Evolutionary conservation across 2,329 filamentous ascomycete genomes (phyloP).

Genomic region (Lojkania enalia): DNA sequence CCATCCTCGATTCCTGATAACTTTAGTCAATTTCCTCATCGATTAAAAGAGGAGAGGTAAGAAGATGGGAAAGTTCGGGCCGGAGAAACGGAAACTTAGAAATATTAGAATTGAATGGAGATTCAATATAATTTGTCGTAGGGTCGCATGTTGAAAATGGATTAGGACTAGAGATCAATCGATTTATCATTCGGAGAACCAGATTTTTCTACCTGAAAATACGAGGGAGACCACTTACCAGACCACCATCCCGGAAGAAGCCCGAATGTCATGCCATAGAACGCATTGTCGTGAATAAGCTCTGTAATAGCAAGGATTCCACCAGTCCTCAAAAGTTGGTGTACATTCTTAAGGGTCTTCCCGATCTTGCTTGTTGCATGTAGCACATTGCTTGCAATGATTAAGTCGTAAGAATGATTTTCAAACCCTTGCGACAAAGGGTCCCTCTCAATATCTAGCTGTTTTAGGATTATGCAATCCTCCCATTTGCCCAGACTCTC

Average conservation of each 20-base stretch:
- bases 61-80: too few relatives aligned
- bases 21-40: background rate
- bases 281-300: conserved; percentile 13
- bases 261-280: conserved; percentile 1
- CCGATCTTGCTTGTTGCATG: conserved; percentile 12
- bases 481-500: conserved; percentile 1
- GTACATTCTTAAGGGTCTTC: conserved; percentile 7
- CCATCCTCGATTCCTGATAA: background rate
- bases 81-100: too few relatives aligned
- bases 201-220: too few relatives aligned
- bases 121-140: too few relatives aligned
- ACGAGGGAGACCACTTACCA: background rate
- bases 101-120: too few relatives aligned
- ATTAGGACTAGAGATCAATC: too few relatives aligned
- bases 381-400: conserved; percentile 14
- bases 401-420: conserved; percentile 12
- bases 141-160: too few relatives aligned
- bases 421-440: conserved; percentile 13
- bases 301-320: conserved; percentile 51
- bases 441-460: conserved; percentile 11
- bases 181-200: too few relatives aligned
- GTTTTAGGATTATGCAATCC: conserved; percentile 3
- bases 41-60: too few relatives aligned
- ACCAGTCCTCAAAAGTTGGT: conserved; percentile 34
- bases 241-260: conserved; percentile 12